Conservation (phyloP, 768 basidiomycete species). For the Leccinum uliginosum region DNA sequence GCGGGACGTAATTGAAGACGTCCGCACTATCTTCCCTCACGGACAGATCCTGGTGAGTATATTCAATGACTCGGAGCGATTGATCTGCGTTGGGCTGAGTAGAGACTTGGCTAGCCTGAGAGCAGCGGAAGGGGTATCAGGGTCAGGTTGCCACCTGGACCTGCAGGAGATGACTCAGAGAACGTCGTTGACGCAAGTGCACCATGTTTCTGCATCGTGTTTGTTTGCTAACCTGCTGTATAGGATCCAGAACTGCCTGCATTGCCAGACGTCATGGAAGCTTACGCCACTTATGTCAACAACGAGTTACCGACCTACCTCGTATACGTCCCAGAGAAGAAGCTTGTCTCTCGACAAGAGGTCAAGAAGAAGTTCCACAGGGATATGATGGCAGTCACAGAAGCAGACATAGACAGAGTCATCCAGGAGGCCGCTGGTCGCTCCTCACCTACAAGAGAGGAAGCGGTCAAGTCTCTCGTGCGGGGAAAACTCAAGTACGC, state of each 20-base stretch:
- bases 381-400: conserved; percentile 22
- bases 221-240: neutral
- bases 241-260: conserved; percentile 14
- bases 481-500: conserved; percentile 25
- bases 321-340: conserved; percentile 23
- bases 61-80: neutral
- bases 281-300: conserved; percentile 22
- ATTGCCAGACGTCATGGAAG: conserved; percentile 24
- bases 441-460: conserved; percentile 26
- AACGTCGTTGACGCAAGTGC: conserved; percentile 10
- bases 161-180: neutral
- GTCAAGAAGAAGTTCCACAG: conserved; percentile 30
- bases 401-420: conserved; percentile 19
- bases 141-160: conserved; percentile 18
- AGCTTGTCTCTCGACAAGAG: conserved; percentile 27
- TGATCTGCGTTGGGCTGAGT: neutral
- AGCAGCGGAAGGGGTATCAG: conserved; percentile 22
- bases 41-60: conserved; percentile 26
- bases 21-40: conserved; percentile 25
- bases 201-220: neutral
- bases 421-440: conserved; percentile 17
- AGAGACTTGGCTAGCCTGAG: conserved; percentile 13
- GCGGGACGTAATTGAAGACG: conserved; percentile 26
- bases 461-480: conserved; percentile 22
- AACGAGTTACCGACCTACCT: conserved; percentile 30